phyloP scores from a whole-genome alignment of 805 yeast species.

The Kuraishia floccosa region DNA sequence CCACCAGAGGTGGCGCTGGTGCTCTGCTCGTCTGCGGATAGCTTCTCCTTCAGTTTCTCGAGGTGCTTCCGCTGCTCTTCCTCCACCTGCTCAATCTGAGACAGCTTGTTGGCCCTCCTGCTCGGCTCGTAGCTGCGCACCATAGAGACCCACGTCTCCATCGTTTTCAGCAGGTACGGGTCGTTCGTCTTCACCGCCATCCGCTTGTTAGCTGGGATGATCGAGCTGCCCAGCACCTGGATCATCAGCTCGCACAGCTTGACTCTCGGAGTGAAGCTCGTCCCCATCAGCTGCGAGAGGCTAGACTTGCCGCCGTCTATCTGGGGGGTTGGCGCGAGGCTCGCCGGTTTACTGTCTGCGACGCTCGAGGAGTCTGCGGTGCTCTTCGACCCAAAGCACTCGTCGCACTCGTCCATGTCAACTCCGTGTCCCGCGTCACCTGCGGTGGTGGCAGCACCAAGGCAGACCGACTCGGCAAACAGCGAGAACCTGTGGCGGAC shows the following conservation, averaged over 20 bases:
- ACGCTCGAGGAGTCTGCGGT: no score
- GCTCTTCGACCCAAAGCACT: no score
- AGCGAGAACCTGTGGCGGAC: background rate
- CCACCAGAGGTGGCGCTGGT: background rate
- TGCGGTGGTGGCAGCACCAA: background rate
- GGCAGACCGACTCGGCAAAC: background rate
- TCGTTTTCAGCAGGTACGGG: background rate
- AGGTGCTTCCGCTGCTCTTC: conserved; percentile 5
- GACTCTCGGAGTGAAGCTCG: background rate
- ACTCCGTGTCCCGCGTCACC: background rate
- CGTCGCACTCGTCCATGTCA: no score
- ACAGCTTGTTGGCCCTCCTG: conserved; percentile 3
- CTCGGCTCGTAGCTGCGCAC: conserved; percentile 3
- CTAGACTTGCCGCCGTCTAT: background rate
- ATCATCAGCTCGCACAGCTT: background rate
- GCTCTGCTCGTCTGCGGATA: background rate
- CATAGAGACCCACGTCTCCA: conserved; percentile 4
- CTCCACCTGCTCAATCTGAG: conserved; percentile 8
- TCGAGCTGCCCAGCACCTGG: background rate
- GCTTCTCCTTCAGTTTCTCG: conserved; percentile 1
- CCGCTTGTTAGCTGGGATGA: background rate
- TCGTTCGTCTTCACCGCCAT: no score
- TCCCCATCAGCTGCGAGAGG: background rate
- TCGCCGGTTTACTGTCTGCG: background rate
- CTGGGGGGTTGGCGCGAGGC: background rate